phyloP scores from a whole-genome alignment of 306 rosid genomes.

The Sechiopsis laciniata region DNA sequence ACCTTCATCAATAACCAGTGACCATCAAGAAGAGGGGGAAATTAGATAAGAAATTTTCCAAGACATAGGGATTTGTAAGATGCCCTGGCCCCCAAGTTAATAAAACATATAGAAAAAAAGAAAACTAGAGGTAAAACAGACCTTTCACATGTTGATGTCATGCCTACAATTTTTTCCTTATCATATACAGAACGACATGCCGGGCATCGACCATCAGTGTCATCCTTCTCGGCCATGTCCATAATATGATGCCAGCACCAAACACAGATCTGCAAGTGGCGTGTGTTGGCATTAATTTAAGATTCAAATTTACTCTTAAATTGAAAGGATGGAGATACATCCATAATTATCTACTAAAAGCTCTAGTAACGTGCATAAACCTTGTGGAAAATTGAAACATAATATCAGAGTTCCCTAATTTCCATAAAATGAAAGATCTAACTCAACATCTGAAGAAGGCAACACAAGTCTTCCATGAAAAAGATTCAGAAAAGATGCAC shows the following conservation, averaged over 20 bases:
- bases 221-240: conserved; percentile 98
- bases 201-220: conserved; percentile 90
- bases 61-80: too few relatives aligned
- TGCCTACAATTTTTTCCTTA: conserved; percentile 94
- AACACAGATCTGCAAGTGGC: conserved; percentile 72
- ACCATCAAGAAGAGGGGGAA: background rate
- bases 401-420: background rate
- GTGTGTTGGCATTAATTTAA: conserved; percentile 19
- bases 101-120: background rate
- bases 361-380: background rate
- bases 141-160: conserved; percentile 85
- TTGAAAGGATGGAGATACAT: background rate
- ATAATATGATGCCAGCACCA: conserved; percentile 99
- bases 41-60: background rate
- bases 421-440: background rate
- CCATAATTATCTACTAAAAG: background rate
- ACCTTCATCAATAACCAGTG: background rate
- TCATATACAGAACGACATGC: conserved; percentile 93
- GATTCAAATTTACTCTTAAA: conserved; percentile 1
- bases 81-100: too few relatives aligned
- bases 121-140: conserved; percentile 28
- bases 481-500: background rate
- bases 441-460: background rate
- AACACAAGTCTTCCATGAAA: background rate
- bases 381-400: background rate